A percentile compares a stretch with the other conserved stretches of the same genome.
These are phyloP conservation scores for Micractinium sp. DNA, from an alignment of 139 green algal genomes.

Conservation along the genomic window DNA sequence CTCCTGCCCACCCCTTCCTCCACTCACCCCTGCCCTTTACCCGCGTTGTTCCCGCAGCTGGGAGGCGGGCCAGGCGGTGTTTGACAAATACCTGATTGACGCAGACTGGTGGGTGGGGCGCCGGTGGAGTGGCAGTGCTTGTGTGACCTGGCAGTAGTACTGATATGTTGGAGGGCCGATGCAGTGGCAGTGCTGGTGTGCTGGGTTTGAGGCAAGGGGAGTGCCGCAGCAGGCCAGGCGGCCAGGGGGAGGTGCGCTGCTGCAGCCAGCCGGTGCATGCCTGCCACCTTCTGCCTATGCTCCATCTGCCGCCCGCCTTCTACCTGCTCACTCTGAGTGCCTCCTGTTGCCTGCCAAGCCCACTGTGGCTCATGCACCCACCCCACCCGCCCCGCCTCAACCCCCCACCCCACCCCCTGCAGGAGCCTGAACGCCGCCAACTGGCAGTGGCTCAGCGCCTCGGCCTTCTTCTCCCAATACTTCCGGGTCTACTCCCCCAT, in stretches of 20 bases:
- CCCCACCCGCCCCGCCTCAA: background rate
- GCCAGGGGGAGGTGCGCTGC: too few relatives aligned
- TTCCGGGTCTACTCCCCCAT: slow-evolving; percentile 78
- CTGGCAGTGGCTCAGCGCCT: slow-evolving; percentile 94
- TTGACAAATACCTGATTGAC: slow-evolving; percentile 93
- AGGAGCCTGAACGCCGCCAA: slow-evolving; percentile 83
- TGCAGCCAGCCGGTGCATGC: too few relatives aligned
- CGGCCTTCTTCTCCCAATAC: slow-evolving; percentile 92
- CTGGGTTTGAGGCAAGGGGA: too few relatives aligned
- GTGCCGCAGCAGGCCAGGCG: too few relatives aligned
- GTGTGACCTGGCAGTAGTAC: slow-evolving; percentile 40
- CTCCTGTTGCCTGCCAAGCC: background rate
- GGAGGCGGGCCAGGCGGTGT: slow-evolving; percentile 87
- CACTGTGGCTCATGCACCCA: background rate
- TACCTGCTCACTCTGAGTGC: background rate
- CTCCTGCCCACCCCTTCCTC: background rate
- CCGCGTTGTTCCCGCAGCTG: slow-evolving; percentile 56
- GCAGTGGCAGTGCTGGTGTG: background rate
- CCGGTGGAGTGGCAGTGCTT: background rate
- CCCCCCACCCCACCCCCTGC: background rate
- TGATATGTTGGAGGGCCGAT: background rate
- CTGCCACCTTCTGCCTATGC: too few relatives aligned
- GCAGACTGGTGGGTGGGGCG: slow-evolving; percentile 65
- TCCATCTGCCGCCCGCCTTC: too few relatives aligned
- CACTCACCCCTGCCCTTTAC: background rate